These are phyloP conservation scores for Apophysomyces sp. DNA, from an alignment of 371 early-diverging fungal species.

Conservation along the genomic window DNA sequence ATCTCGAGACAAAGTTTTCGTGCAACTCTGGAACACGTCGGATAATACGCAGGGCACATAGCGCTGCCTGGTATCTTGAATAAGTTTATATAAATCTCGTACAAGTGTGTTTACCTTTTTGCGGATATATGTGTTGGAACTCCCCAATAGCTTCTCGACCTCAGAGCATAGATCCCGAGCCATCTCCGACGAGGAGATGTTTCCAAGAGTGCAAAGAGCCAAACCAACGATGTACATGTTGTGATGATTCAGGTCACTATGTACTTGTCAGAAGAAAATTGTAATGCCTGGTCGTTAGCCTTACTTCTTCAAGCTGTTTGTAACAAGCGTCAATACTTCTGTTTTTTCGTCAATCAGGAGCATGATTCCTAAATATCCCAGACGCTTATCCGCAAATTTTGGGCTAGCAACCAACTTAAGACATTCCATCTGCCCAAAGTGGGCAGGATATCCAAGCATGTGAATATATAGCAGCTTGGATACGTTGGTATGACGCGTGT, in stretches of 20 bases:
- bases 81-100: not conserved
- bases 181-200: conserved; percentile 94
- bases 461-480: conserved; percentile 96
- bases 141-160: conserved; percentile 89
- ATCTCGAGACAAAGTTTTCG: conserved; percentile 79
- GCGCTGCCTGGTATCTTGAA: conserved; percentile 72
- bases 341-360: conserved; percentile 96
- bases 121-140: conserved; percentile 89
- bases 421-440: conserved; percentile 98
- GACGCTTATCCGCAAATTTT: conserved; percentile 91
- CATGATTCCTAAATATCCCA: conserved; percentile 97
- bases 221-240: conserved; percentile 96
- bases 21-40: conserved; percentile 91
- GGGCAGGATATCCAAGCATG: conserved; percentile 97
- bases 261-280: not conserved
- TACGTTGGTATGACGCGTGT: conserved; percentile 86
- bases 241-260: conserved; percentile 89
- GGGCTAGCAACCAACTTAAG: conserved; percentile 94
- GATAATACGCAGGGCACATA: conserved; percentile 90
- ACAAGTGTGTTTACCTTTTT: conserved; percentile 76
- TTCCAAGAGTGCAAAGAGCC: conserved; percentile 94
- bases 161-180: conserved; percentile 93
- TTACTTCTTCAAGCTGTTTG: conserved; percentile 96
- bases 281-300: not conserved
- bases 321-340: conserved; percentile 92